These are phyloP conservation scores for Penstemon eatonii DNA, from an alignment of 257 asterid species.

Conservation along the genomic window DNA sequence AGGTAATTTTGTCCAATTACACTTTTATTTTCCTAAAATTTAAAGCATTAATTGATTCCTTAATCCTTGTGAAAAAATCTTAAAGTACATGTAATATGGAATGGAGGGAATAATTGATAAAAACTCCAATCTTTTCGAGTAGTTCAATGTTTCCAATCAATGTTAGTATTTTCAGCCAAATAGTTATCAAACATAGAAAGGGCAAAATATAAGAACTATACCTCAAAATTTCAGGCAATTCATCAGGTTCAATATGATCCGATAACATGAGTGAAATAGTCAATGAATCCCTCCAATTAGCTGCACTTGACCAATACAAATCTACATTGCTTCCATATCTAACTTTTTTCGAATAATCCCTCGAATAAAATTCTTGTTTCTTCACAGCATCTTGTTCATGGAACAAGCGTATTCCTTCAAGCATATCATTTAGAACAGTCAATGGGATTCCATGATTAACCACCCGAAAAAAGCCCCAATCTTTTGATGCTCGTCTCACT, in stretches of 20 bases:
- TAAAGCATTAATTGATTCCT: too few relatives aligned
- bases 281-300: constrained; percentile 36
- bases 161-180: too few relatives aligned
- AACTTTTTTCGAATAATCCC: not conserved
- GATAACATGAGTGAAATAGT: constrained; percentile 25
- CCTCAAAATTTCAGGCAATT: constrained; percentile 14
- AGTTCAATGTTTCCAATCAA: too few relatives aligned
- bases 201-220: not conserved
- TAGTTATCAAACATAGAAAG: too few relatives aligned
- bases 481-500: constrained; percentile 21
- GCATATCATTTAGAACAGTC: constrained; percentile 18
- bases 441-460: constrained; percentile 28
- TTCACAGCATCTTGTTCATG: constrained; percentile 26
- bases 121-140: too few relatives aligned
- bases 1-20: too few relatives aligned
- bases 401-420: constrained; percentile 12
- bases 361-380: constrained; percentile 24
- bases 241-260: not conserved
- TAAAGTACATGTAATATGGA: too few relatives aligned
- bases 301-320: constrained; percentile 13
- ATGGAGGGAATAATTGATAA: too few relatives aligned
- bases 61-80: too few relatives aligned
- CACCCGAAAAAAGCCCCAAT: constrained; percentile 28
- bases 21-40: too few relatives aligned
- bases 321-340: constrained; percentile 19